phyloP scores from a whole-genome alignment of 2,329 filamentous ascomycete genomes.

The Monosporascus sp. region DNA sequence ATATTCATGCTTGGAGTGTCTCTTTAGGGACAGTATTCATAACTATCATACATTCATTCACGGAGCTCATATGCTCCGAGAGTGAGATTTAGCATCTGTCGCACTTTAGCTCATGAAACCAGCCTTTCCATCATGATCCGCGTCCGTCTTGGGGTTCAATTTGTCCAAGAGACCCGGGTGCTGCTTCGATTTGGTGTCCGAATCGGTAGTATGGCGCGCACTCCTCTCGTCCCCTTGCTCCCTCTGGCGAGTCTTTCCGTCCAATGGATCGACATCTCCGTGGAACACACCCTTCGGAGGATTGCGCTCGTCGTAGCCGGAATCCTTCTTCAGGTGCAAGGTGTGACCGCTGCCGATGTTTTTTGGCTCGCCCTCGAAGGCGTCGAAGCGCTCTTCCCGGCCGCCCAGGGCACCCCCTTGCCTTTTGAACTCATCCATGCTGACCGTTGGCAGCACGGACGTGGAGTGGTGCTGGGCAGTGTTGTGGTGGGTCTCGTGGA shows the following conservation, averaged over 20 bases:
- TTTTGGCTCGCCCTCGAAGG: slow-evolving; percentile 58
- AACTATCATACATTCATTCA: too few relatives aligned
- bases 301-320: slow-evolving; percentile 6
- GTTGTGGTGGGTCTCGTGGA: slow-evolving; percentile 68
- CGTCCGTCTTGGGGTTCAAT: slow-evolving; percentile 48
- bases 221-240: background rate
- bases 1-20: too few relatives aligned
- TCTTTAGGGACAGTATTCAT: too few relatives aligned
- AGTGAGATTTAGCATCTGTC: too few relatives aligned
- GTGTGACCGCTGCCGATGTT: slow-evolving; percentile 32
- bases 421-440: slow-evolving; percentile 56
- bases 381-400: slow-evolving; percentile 50
- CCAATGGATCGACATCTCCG: slow-evolving; percentile 6
- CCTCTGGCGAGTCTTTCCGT: background rate
- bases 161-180: slow-evolving; percentile 47
- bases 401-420: slow-evolving; percentile 50
- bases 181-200: slow-evolving; percentile 11
- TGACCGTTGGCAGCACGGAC: slow-evolving; percentile 59
- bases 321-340: slow-evolving; percentile 10
- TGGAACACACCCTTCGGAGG: slow-evolving; percentile 8
- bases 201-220: slow-evolving; percentile 6
- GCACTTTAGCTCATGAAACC: slow-evolving; percentile 43
- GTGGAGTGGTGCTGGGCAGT: slow-evolving; percentile 60
- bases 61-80: too few relatives aligned
- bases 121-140: slow-evolving; percentile 50